A percentile compares a stretch with the other conserved stretches of the same genome.
These are phyloP conservation scores for Zoysia matrella DNA, from an alignment of 202 grass and related monocot species.

Conservation along the genomic window DNA sequence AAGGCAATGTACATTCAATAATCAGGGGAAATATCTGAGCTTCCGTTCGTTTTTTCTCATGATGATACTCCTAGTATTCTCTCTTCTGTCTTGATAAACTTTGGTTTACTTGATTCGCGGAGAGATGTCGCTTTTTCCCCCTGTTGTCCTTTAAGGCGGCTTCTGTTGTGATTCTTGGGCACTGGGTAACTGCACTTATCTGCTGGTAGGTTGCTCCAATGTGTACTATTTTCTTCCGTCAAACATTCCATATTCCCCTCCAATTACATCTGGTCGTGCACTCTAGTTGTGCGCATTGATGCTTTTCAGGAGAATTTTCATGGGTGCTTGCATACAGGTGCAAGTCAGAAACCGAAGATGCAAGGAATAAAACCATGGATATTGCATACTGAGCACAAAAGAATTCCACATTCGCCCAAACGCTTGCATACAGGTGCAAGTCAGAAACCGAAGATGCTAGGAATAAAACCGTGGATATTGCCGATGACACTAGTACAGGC, in stretches of 20 bases:
- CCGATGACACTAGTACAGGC: not conserved
- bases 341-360: not conserved
- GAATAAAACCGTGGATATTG: not conserved
- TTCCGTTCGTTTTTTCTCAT: not conserved
- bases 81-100: no score
- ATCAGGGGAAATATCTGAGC: not conserved
- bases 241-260: not conserved
- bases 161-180: not conserved
- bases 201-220: not conserved
- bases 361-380: not conserved
- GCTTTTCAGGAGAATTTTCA: not conserved
- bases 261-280: not conserved
- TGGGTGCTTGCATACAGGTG: not conserved
- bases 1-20: slow-evolving; percentile 27
- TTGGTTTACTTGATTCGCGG: no score
- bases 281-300: not conserved
- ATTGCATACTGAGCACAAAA: no score
- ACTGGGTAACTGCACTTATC: not conserved
- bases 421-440: no score
- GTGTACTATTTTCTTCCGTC: not conserved
- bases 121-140: no score
- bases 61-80: no score
- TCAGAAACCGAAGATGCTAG: not conserved
- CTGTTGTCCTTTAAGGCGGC: not conserved
- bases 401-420: no score